Evolutionary conservation across 331 rosid genomes (phyloP), one percentile per base, ranked within the genome.

Genomic region (Spiraea crenata): DNA sequence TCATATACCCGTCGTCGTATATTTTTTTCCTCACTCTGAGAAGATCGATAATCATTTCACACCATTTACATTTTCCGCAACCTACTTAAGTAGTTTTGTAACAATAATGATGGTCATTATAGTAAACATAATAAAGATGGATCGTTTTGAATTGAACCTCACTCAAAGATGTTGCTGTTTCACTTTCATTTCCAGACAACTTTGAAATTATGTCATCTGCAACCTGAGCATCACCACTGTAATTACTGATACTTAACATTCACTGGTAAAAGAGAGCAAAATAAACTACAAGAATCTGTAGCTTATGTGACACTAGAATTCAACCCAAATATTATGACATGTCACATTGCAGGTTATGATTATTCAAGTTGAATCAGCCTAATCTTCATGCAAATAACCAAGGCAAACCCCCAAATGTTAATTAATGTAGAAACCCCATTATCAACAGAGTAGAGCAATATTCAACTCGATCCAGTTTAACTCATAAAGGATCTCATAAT

Each of bases 1-100:
- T 76, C 80, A 70, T 80, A 80, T 13, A 80, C 77, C 16, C 80
- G 70, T 7, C 84, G 71, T 48, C 77, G 52, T 65, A 80, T 66
- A 37, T 80, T 80, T 67, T 75, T 79, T 41, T 69, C 73, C 35
- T 79, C 80, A 70, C 45, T 44, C 80, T 80, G 80, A 40, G 31
- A 6, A 54, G 10, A 50, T 39, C 9, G 49, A 49, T 61, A 20
- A 14, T 41, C 37, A 63, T 41, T 44, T 25, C 31, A 25, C 31
- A 25, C 31, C 31, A 25, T 25, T 25, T 25, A 25, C 31, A 25
- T 25, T 25, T 25, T 17, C 54, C 16, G 35, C 40, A 69, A 79
- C 16, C 20, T 55, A 20, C 31, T 57, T 9, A 25, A 51, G 17
- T 17, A 44, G 15, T 15, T 41, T 40, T 46, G 40, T 13, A 37